phyloP scores from a whole-genome alignment of 495 filamentous ascomycete species.

The Coniosporium apollinis region DNA sequence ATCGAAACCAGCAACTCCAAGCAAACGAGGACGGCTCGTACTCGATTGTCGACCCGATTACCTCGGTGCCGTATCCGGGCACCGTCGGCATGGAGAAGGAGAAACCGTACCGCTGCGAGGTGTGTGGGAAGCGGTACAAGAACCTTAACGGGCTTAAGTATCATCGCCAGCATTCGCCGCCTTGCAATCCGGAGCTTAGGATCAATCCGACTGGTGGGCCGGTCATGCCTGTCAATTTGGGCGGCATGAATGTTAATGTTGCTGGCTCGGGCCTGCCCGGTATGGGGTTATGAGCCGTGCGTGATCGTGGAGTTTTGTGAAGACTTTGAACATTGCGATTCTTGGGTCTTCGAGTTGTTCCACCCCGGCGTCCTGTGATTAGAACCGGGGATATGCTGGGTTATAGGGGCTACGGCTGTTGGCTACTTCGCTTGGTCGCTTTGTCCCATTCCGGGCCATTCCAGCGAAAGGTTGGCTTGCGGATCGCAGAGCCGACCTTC shows the following conservation, averaged over 20 bases:
- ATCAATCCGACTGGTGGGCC: conserved; percentile 10
- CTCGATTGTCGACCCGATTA: conserved; percentile 95
- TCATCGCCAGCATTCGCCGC: conserved; percentile 23
- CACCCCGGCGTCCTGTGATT: no score
- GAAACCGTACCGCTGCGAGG: conserved; percentile 93
- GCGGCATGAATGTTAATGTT: conserved; percentile 22
- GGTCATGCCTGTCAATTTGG: conserved; percentile 10
- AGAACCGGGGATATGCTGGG: no score
- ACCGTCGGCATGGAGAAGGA: conserved; percentile 99
- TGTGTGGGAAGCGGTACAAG: conserved; percentile 97
- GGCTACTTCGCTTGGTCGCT: no score
- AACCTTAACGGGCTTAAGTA: conserved; percentile 58
- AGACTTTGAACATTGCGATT: no score
- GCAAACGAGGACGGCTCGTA: conserved; percentile 94
- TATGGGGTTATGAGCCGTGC: no score
- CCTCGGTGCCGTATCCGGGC: conserved; percentile 81
- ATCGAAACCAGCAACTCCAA: conserved; percentile 88
- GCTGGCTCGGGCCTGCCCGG: conserved; percentile 23
- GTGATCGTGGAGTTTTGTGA: no score
- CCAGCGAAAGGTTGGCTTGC: no score
- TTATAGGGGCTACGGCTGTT: no score
- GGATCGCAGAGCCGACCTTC: no score
- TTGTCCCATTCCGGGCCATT: no score
- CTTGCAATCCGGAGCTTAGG: conserved; percentile 25
- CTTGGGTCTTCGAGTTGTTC: no score